A percentile compares a stretch with the other conserved stretches of the same genome.
phyloP scores from a whole-genome alignment of 805 yeast genomes.

The Zygoascus tannicola region DNA sequence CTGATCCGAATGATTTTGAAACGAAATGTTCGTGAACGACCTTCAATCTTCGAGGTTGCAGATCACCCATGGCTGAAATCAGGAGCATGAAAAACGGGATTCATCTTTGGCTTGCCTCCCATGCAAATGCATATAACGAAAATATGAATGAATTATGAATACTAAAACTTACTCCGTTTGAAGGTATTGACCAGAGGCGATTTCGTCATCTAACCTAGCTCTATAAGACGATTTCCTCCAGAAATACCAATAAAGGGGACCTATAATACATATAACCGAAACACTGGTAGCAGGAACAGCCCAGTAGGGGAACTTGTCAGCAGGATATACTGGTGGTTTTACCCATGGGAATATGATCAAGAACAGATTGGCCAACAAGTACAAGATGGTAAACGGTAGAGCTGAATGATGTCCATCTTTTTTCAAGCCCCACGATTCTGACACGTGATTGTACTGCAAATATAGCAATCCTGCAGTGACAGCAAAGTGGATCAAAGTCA shows the following conservation, averaged over 20 bases:
- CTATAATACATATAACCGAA: slow-evolving; percentile 19
- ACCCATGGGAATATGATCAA: slow-evolving; percentile 48
- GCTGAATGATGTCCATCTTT: slow-evolving; percentile 25
- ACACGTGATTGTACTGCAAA: slow-evolving; percentile 31
- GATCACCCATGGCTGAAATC: slow-evolving; percentile 58
- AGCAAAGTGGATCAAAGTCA: slow-evolving; percentile 47
- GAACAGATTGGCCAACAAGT: slow-evolving; percentile 39
- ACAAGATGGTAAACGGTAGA: slow-evolving; percentile 27
- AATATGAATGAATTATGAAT: too few relatives aligned
- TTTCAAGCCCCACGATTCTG: slow-evolving; percentile 35
- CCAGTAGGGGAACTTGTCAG: slow-evolving; percentile 33
- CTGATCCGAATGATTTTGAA: slow-evolving; percentile 58
- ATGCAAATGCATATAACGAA: too few relatives aligned
- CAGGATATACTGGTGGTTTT: slow-evolving; percentile 37
- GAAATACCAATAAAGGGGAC: slow-evolving; percentile 35
- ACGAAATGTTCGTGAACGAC: slow-evolving; percentile 59
- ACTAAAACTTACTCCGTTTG: background rate
- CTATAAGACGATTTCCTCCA: slow-evolving; percentile 22
- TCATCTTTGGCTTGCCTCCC: slow-evolving; percentile 2
- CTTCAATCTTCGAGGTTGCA: slow-evolving; percentile 61
- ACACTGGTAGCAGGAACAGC: slow-evolving; percentile 31
- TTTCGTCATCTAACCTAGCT: slow-evolving; percentile 26
- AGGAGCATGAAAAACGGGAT: background rate
- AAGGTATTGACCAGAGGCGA: slow-evolving; percentile 13
- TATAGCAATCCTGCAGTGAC: slow-evolving; percentile 47